Conservation (phyloP, 2,329 filamentous ascomycete species). For the Beauveria asiatica region DNA sequence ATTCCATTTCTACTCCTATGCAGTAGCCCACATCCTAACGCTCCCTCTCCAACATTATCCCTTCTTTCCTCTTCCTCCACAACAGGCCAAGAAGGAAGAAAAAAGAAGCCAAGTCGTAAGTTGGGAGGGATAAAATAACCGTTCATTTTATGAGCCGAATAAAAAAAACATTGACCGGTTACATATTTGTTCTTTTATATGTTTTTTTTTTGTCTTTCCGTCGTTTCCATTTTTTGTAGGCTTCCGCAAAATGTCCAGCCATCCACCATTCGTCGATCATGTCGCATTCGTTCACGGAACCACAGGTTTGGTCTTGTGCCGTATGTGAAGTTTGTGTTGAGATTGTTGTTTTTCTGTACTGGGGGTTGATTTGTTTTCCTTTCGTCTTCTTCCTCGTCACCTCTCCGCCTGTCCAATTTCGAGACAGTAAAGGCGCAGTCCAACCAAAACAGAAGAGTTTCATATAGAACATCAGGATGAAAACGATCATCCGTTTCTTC, state of each 20-base stretch:
- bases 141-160: constrained; percentile 9
- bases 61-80: background rate
- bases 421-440: background rate
- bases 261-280: background rate
- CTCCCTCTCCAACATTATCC: background rate
- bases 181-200: constrained; percentile 9
- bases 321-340: constrained; percentile 8
- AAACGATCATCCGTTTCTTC: constrained; percentile 7
- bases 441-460: constrained; percentile 5
- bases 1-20: constrained; percentile 11
- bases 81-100: background rate
- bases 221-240: constrained; percentile 1
- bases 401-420: background rate
- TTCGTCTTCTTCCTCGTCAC: constrained; percentile 8
- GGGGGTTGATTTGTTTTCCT: constrained; percentile 10
- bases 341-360: constrained; percentile 11
- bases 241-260: background rate
- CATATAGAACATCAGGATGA: constrained; percentile 7
- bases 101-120: background rate
- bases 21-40: background rate
- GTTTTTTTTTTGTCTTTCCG: constrained; percentile 10
- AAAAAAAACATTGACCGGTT: constrained; percentile 10
- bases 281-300: constrained; percentile 4
- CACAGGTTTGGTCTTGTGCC: background rate
- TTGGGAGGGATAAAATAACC: constrained; percentile 7